Base-by-base conservation (phyloP, 2,329 filamentous ascomycete species). In the Aspergillus hortae region DNA sequence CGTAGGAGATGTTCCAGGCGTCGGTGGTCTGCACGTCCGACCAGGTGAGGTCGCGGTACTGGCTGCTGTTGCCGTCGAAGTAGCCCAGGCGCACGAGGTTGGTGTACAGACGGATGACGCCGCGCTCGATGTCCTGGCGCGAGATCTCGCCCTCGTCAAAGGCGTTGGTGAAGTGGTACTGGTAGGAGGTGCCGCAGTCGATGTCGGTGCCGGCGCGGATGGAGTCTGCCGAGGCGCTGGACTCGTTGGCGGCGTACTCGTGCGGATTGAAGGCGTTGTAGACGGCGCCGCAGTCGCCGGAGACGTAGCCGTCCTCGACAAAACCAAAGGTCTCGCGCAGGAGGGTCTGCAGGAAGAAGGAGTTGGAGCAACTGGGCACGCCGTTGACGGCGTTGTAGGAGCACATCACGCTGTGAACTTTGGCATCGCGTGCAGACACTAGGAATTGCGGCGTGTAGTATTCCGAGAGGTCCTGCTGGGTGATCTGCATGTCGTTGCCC, bases 381-480 rank as follows among this genome's bases (percentile, higher is more conserved):
- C 86, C 86, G 51, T 89, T 87, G 38, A 89, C 74, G 0, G 83
- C 73, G 56, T 88, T 85, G 64, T 85, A 85, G 0, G 77, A 78
- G 59, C 81, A 84, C 82, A 85, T 85, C 56, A 85, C 73, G 32
- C 83, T 84, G 14, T 76, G 74, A 3, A 80, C 80, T 43, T 78
- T 75, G 3, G 79, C 77, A 61, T 85, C 81, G 10, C 80, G 74
- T 42, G 79, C 82, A 65, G 85, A 87, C 64, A 77, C 77, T 61
- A 85, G 74, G 70, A 89, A 89, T 0, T 84, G 79, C 1, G 82
- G 84, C 38, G 86, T 75, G 61, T 86, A 88, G 68, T 88, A 89
- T 59, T 88, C 85, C 0, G 80, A 76, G 4, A 89, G 69, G 54
- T 89, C 86, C 58, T 88, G 85, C 45, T 75, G 70, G 9, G 75